phyloP scores from a whole-genome alignment of 2,329 filamentous ascomycete species.

The Pseudogymnoascus sp. region DNA sequence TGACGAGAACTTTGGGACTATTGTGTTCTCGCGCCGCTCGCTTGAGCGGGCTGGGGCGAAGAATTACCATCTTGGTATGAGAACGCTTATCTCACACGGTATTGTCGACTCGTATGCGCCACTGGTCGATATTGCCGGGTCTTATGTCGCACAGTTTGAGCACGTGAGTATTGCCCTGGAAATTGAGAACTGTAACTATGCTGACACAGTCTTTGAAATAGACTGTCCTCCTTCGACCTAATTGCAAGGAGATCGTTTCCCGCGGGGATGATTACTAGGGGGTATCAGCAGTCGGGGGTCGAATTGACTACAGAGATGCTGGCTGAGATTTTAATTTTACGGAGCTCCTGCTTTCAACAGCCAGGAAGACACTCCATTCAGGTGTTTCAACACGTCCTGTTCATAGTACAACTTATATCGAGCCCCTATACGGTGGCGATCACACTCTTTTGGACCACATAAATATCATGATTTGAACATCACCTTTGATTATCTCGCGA shows the following conservation, averaged over 20 bases:
- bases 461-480: neutral
- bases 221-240: slow-evolving; percentile 40
- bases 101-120: slow-evolving; percentile 51
- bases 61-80: slow-evolving; percentile 51
- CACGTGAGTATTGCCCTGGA: slow-evolving; percentile 32
- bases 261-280: slow-evolving; percentile 44
- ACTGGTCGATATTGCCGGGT: slow-evolving; percentile 49
- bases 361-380: neutral
- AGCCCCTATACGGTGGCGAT: neutral
- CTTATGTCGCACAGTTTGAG: slow-evolving; percentile 58
- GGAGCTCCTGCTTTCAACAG: neutral
- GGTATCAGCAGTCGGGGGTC: neutral
- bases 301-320: neutral
- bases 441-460: neutral
- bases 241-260: slow-evolving; percentile 44
- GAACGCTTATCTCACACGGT: slow-evolving; percentile 47
- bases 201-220: slow-evolving; percentile 21
- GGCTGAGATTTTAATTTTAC: neutral
- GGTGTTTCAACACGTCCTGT: neutral
- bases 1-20: slow-evolving; percentile 52
- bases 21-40: slow-evolving; percentile 55
- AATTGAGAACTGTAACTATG: neutral
- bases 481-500: neutral
- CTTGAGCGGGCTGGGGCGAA: slow-evolving; percentile 55
- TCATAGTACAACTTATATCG: neutral